These are phyloP conservation scores for Xerocomus brunneocitrinus DNA, from an alignment of 768 basidiomycete genomes.

Conservation along the genomic window DNA sequence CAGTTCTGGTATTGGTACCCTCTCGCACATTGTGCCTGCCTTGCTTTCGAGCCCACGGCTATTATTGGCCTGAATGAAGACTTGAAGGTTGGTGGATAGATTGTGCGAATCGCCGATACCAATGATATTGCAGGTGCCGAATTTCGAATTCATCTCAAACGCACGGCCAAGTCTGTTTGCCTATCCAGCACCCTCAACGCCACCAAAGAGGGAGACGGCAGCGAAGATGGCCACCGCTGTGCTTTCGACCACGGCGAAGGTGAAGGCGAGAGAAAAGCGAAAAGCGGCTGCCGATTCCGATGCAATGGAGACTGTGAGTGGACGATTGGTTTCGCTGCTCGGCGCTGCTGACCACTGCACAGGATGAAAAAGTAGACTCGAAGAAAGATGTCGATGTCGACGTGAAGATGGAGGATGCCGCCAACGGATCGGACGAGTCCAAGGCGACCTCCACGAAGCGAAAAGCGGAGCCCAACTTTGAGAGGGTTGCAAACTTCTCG, in stretches of 20 bases:
- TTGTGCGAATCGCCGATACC: not conserved
- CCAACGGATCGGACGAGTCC: slow-evolving; percentile 53
- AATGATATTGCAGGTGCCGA: slow-evolving; percentile 66
- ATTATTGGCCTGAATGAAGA: slow-evolving; percentile 88
- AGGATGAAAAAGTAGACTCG: slow-evolving; percentile 53
- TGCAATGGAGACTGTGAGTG: slow-evolving; percentile 71
- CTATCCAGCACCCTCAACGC: slow-evolving; percentile 81
- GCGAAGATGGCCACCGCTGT: slow-evolving; percentile 93
- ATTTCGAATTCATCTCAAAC: slow-evolving; percentile 88
- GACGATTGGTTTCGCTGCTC: not conserved
- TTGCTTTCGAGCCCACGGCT: slow-evolving; percentile 94
- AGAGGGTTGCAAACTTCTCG: slow-evolving; percentile 80
- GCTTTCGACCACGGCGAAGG: slow-evolving; percentile 93
- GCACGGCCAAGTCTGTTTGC: slow-evolving; percentile 89
- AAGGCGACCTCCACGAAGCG: slow-evolving; percentile 49
- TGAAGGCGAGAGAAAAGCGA: slow-evolving; percentile 91
- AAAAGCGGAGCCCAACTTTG: slow-evolving; percentile 71
- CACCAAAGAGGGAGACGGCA: slow-evolving; percentile 88
- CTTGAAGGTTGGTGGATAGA: slow-evolving; percentile 56
- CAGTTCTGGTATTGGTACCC: slow-evolving; percentile 99
- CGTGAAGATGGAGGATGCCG: slow-evolving; percentile 71
- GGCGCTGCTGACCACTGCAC: slow-evolving; percentile 14
- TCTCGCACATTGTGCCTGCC: slow-evolving; percentile 84
- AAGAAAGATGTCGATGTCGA: slow-evolving; percentile 65
- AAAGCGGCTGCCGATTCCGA: slow-evolving; percentile 82